phyloP scores from a whole-genome alignment of 2,329 filamentous ascomycete genomes.

The Chrysoporthe cubensis region DNA sequence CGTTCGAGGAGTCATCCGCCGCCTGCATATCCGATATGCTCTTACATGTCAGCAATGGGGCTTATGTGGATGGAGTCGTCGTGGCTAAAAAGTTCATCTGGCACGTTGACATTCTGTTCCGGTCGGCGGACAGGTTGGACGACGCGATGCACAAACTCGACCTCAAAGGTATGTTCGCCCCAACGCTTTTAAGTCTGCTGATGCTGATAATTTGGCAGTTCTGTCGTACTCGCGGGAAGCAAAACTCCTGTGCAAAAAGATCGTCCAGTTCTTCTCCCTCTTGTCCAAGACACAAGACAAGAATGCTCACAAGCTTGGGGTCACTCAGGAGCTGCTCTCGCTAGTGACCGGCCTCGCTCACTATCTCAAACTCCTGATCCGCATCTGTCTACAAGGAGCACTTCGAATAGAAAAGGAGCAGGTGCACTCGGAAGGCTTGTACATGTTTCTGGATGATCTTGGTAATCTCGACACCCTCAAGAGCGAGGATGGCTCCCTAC shows the following conservation, averaged over 20 bases:
- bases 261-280: conserved; percentile 95
- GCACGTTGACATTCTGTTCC: conserved; percentile 92
- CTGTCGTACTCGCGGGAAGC: conserved; percentile 92
- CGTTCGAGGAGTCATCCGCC: conserved; percentile 95
- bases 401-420: conserved; percentile 89
- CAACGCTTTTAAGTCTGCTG: conserved; percentile 25
- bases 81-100: conserved; percentile 95
- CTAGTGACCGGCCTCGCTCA: conserved; percentile 95
- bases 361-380: conserved; percentile 95
- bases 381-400: conserved; percentile 93
- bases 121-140: conserved; percentile 84
- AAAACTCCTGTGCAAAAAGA: conserved; percentile 99
- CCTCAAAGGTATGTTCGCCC: conserved; percentile 68
- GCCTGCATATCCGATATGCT: conserved; percentile 99
- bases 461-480: conserved; percentile 80
- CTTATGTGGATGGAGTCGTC: conserved; percentile 91
- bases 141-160: conserved; percentile 68
- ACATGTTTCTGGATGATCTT: conserved; percentile 82
- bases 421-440: conserved; percentile 72
- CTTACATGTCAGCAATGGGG: conserved; percentile 95
- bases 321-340: conserved; percentile 97
- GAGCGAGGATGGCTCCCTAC: conserved; percentile 64
- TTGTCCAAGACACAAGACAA: conserved; percentile 94
- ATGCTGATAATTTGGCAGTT: conserved; percentile 52
- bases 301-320: conserved; percentile 86